Evolutionary conservation across 164 flowering plant species (phyloP).

Genomic region (Pachysandra terminalis): DNA sequence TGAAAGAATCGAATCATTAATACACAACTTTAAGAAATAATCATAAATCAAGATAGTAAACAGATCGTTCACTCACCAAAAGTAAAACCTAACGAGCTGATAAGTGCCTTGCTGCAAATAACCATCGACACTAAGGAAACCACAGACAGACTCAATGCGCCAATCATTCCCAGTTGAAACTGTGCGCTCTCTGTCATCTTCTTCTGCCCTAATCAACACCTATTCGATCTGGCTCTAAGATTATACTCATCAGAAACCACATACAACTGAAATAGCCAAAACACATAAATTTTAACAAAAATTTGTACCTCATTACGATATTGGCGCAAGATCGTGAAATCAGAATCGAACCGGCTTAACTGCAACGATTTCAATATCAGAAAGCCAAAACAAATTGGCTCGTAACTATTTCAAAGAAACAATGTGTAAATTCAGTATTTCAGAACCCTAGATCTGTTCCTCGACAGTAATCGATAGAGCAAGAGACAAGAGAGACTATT

Average conservation of each 20-base stretch:
- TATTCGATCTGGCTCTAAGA: constrained; percentile 17
- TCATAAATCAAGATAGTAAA: not conserved
- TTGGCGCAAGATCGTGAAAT: constrained; percentile 3
- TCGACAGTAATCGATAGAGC: not conserved
- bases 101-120: constrained; percentile 77
- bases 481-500: not conserved
- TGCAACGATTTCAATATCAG: not conserved
- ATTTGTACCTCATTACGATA: constrained; percentile 13
- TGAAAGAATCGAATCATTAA: not conserved
- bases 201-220: not conserved
- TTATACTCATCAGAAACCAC: constrained; percentile 10
- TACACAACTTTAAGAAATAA: no score
- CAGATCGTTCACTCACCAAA: constrained; percentile 39
- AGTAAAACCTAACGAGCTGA: constrained; percentile 55
- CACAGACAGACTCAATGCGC: constrained; percentile 69
- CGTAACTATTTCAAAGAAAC: not conserved
- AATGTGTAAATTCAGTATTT: not conserved
- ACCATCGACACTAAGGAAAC: constrained; percentile 74
- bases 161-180: constrained; percentile 74
- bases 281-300: not conserved
- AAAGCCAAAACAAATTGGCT: not conserved
- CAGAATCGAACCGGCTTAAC: constrained; percentile 5
- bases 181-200: constrained; percentile 52
- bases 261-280: not conserved
- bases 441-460: constrained; percentile 12